Evolutionary conservation across 345 rosid genomes (phyloP).

Genomic region (Kandelia obovata): DNA sequence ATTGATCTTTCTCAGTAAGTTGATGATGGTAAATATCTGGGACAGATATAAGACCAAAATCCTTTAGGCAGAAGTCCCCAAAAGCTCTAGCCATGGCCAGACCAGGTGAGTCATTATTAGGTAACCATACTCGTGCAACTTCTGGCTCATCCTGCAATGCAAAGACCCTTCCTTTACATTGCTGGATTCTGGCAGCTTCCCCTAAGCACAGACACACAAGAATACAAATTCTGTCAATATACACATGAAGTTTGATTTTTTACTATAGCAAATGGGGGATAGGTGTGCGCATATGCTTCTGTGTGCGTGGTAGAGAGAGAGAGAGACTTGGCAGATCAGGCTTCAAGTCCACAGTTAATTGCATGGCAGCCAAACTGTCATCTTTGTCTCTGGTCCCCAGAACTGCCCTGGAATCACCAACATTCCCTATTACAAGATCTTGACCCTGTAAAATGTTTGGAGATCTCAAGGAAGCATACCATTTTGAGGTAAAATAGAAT

Average conservation of each 20-base stretch:
- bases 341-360: conserved; percentile 89
- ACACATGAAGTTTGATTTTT: conserved; percentile 1
- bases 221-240: not conserved
- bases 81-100: conserved; percentile 99
- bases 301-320: conserved; percentile 4
- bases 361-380: conserved; percentile 62
- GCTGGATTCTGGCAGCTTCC: conserved; percentile 91
- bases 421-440: conserved; percentile 72
- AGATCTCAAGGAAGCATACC: not conserved
- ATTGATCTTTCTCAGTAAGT: conserved; percentile 67
- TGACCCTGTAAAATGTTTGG: conserved; percentile 50
- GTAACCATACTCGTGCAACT: conserved; percentile 98
- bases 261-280: conserved; percentile 4
- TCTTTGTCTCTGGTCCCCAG: conserved; percentile 69
- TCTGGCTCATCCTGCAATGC: conserved; percentile 98
- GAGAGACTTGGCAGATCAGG: conserved; percentile 83
- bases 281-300: not conserved
- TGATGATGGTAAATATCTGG: conserved; percentile 73
- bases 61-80: conserved; percentile 98
- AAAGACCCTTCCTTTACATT: conserved; percentile 94
- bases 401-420: conserved; percentile 95
- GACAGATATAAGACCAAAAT: conserved; percentile 84
- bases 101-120: conserved; percentile 92
- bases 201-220: conserved; percentile 35
- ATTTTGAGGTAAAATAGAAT: not conserved